These are phyloP conservation scores for Dichomitus squalens DNA, from an alignment of 1,284 basidiomycete species.

Conservation along the genomic window DNA sequence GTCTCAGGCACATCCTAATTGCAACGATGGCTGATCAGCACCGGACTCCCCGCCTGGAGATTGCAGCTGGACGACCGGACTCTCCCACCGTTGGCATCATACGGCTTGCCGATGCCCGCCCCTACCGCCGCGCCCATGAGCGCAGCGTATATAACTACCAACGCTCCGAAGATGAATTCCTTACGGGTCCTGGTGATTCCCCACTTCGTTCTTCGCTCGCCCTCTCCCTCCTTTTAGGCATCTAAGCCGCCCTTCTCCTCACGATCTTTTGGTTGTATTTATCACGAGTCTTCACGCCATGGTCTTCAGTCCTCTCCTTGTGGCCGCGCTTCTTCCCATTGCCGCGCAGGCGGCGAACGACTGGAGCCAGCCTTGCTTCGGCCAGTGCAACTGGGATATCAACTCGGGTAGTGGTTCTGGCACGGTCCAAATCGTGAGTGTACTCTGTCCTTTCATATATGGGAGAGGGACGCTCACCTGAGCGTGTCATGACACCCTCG, in stretches of 20 bases:
- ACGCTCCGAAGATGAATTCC: background rate
- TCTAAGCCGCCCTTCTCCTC: background rate
- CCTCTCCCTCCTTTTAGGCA: constrained; percentile 3
- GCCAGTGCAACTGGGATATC: constrained; percentile 25
- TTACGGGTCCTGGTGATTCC: constrained; percentile 17
- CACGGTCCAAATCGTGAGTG: constrained; percentile 24
- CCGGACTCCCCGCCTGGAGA: too few relatives aligned
- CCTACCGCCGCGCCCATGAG: background rate
- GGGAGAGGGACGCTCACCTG: background rate
- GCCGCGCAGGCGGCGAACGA: constrained; percentile 25
- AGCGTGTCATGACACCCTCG: background rate
- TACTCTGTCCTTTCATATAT: background rate
- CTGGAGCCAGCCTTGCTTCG: constrained; percentile 26
- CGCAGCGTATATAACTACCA: constrained; percentile 1
- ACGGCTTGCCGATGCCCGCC: background rate
- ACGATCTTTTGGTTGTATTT: background rate
- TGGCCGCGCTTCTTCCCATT: constrained; percentile 21
- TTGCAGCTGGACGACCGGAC: too few relatives aligned
- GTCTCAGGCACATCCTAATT: too few relatives aligned
- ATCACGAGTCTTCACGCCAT: constrained; percentile 7
- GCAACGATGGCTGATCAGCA: too few relatives aligned
- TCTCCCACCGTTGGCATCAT: background rate
- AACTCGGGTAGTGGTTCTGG: constrained; percentile 16
- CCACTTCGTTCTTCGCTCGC: constrained; percentile 14
- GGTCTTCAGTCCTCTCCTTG: constrained; percentile 20